Conservation (phyloP, 2,329 filamentous ascomycete species). For the Sporothrix pallida region DNA sequence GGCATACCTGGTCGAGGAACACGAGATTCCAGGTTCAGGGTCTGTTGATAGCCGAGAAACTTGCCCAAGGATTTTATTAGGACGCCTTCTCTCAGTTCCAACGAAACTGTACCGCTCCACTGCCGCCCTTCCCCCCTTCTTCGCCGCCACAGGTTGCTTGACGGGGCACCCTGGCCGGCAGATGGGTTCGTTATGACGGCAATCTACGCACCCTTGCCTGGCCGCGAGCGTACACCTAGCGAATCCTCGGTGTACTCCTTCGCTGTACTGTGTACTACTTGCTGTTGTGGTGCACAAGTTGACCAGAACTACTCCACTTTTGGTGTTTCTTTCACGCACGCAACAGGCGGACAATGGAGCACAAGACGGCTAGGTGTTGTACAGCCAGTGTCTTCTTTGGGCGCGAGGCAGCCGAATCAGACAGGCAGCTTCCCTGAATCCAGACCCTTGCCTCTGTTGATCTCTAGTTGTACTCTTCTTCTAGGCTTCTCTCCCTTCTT, state of each 20-base stretch:
- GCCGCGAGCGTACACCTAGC: background rate
- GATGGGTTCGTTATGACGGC: no score
- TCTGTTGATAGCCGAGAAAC: conserved; percentile 28
- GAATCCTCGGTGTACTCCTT: background rate
- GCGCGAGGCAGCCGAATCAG: conserved; percentile 14
- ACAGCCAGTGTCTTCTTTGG: conserved; percentile 29
- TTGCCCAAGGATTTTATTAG: background rate
- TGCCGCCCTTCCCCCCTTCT: background rate
- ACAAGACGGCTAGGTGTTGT: conserved; percentile 26
- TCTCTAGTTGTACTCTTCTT: background rate
- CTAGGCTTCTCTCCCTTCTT: background rate
- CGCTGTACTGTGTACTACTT: no score
- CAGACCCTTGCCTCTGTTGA: background rate
- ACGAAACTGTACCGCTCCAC: background rate
- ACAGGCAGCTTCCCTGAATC: background rate
- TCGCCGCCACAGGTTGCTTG: conserved; percentile 1
- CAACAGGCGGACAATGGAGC: background rate
- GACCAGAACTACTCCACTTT: background rate
- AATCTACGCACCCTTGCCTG: background rate
- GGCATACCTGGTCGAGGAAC: background rate
- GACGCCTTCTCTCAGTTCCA: background rate
- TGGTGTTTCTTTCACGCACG: conserved; percentile 27
- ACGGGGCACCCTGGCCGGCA: background rate
- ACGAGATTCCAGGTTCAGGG: conserved; percentile 21
- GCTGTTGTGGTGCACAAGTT: background rate